Percentiles rank a stretch among this genome's conserved stretches.
These are phyloP conservation scores for Rutstroemia sp. DNA, from an alignment of 2,329 filamentous ascomycete species.

Conservation along the genomic window DNA sequence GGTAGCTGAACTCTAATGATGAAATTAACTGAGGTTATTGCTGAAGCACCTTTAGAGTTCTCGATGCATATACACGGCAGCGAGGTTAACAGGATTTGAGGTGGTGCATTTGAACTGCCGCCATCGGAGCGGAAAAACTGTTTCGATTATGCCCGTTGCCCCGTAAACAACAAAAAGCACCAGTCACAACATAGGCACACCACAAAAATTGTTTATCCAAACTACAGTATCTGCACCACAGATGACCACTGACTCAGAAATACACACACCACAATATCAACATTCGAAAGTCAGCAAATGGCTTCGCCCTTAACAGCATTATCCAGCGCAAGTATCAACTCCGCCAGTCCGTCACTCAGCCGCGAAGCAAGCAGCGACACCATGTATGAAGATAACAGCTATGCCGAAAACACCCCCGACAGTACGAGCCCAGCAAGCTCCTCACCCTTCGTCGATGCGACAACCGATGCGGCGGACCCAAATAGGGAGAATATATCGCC, in stretches of 20 bases:
- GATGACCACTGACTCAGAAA: slow-evolving; percentile 5
- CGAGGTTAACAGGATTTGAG: no score
- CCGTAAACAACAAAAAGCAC: slow-evolving; percentile 5
- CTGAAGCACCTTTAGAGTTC: not conserved
- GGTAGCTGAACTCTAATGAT: not conserved
- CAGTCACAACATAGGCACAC: not conserved
- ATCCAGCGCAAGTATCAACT: slow-evolving; percentile 6
- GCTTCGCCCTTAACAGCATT: slow-evolving; percentile 9
- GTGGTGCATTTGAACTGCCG: no score
- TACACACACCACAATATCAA: not conserved
- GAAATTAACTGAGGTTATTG: not conserved
- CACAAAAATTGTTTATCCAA: slow-evolving; percentile 8
- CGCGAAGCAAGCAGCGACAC: slow-evolving; percentile 12
- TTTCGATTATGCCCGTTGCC: slow-evolving; percentile 3
- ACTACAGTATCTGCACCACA: slow-evolving; percentile 3
- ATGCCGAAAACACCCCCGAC: slow-evolving; percentile 19
- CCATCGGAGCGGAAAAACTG: not conserved
- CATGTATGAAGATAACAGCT: slow-evolving; percentile 22
- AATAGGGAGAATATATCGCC: slow-evolving; percentile 26
- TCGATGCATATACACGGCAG: no score
- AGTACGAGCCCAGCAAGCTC: slow-evolving; percentile 25
- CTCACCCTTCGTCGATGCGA: slow-evolving; percentile 24
- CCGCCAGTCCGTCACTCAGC: slow-evolving; percentile 11
- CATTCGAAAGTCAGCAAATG: slow-evolving; percentile 7
- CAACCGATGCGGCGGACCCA: slow-evolving; percentile 16